phyloP scores from a whole-genome alignment of 768 basidiomycete genomes.

The Leccinum aurantiacum region DNA sequence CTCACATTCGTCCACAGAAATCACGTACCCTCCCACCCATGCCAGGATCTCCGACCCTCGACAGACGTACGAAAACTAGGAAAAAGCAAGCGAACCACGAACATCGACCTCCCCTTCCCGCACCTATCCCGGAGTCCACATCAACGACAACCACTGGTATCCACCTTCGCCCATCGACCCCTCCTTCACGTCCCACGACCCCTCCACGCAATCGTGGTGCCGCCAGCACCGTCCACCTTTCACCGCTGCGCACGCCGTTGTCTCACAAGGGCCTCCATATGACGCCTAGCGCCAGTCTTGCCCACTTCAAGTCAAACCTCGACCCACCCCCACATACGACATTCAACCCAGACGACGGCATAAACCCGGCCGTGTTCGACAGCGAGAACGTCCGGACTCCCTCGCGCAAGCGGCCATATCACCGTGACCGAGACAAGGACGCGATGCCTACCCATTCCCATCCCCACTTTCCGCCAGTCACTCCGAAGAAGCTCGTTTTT shows the following conservation, averaged over 20 bases:
- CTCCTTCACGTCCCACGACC: constrained; percentile 42
- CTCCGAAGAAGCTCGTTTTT: constrained; percentile 45
- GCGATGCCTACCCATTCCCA: constrained; percentile 7
- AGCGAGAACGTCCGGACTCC: constrained; percentile 45
- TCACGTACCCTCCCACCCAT: constrained; percentile 40
- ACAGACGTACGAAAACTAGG: constrained; percentile 31
- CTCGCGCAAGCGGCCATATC: constrained; percentile 40
- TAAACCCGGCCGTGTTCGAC: constrained; percentile 39
- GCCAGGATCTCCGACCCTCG: constrained; percentile 48
- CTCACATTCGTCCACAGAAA: constrained; percentile 30
- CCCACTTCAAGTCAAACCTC: constrained; percentile 66
- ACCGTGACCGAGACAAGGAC: constrained; percentile 27
- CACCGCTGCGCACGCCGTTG: constrained; percentile 63
- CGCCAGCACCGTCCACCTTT: constrained; percentile 42
- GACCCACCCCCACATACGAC: constrained; percentile 55
- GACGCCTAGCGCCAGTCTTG: constrained; percentile 65
- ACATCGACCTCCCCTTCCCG: constrained; percentile 21
- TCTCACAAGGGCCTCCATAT: constrained; percentile 69
- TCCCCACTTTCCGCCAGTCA: constrained; percentile 37
- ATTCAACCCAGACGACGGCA: constrained; percentile 29
- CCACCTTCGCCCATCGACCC: constrained; percentile 26
- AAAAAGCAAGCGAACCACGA: constrained; percentile 21
- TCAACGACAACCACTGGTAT: constrained; percentile 11
- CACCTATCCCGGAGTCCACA: constrained; percentile 29
- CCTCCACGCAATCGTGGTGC: constrained; percentile 34